These are phyloP conservation scores for Cutaneotrichosporon sp. DNA, from an alignment of 1,284 basidiomycete species.

Conservation along the genomic window DNA sequence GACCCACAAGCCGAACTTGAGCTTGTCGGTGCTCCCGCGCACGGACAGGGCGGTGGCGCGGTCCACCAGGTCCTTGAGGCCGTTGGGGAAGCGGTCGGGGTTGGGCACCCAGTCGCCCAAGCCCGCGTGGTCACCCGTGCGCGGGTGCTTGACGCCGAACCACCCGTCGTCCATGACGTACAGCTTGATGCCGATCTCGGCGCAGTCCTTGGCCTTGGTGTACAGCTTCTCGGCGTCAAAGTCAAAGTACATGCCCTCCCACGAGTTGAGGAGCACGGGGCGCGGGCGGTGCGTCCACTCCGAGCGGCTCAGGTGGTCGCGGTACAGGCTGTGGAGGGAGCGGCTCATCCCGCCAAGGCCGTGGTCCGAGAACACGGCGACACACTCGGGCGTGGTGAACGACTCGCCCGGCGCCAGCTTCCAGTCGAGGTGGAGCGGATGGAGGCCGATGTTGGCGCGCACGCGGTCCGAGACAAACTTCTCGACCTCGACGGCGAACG, in stretches of 20 bases:
- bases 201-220: slow-evolving; percentile 29
- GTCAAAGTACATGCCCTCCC: slow-evolving; percentile 45
- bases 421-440: slow-evolving; percentile 39
- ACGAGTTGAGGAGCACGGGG: slow-evolving; percentile 40
- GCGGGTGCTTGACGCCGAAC: slow-evolving; percentile 41
- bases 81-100: slow-evolving; percentile 32
- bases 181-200: slow-evolving; percentile 33
- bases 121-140: slow-evolving; percentile 29
- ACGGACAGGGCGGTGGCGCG: slow-evolving; percentile 1
- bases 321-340: slow-evolving; percentile 31
- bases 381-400: slow-evolving; percentile 39
- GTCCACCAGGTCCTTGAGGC: slow-evolving; percentile 29
- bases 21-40: not conserved
- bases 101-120: slow-evolving; percentile 44
- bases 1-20: slow-evolving; percentile 44
- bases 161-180: slow-evolving; percentile 49
- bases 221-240: slow-evolving; percentile 30
- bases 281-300: slow-evolving; percentile 24
- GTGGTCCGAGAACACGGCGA: slow-evolving; percentile 27
- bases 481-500: slow-evolving; percentile 32
- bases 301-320: slow-evolving; percentile 29
- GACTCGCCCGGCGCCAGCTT: slow-evolving; percentile 25
- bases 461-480: slow-evolving; percentile 19
- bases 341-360: slow-evolving; percentile 38
- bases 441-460: slow-evolving; percentile 33